Percentiles rank a stretch among this genome's conserved stretches.
phyloP scores from a whole-genome alignment of 139 green algal species.

The Coelastrella sp. region DNA sequence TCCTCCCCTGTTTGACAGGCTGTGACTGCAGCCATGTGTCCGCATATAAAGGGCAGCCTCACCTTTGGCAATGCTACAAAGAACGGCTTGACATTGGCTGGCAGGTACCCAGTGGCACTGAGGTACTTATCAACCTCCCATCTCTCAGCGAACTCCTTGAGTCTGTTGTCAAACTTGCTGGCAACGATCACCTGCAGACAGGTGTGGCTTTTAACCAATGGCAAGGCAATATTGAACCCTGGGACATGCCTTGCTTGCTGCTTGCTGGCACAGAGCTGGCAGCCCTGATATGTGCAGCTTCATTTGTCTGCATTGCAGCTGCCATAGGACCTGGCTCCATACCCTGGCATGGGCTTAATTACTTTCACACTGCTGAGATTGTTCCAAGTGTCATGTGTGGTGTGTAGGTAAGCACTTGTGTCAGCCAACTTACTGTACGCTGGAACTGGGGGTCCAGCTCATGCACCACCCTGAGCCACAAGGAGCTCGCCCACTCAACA shows the following conservation, averaged over 20 bases:
- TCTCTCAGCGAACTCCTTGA: conserved; percentile 93
- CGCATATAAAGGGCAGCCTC: background rate
- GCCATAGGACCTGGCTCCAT: no score
- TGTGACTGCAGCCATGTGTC: background rate
- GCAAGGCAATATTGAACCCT: background rate
- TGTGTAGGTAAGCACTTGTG: background rate
- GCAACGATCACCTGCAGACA: conserved; percentile 84
- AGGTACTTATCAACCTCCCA: conserved; percentile 97
- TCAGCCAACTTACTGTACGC: conserved; percentile 18
- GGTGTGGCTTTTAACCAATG: background rate
- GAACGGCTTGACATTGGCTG: conserved; percentile 86
- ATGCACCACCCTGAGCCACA: conserved; percentile 93
- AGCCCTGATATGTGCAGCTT: no score
- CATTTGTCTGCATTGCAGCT: no score
- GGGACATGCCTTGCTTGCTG: no score
- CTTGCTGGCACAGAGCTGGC: no score
- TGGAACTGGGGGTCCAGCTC: conserved; percentile 93
- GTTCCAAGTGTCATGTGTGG: background rate
- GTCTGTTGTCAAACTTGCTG: conserved; percentile 97
- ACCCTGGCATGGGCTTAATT: no score
- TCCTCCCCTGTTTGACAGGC: no score
- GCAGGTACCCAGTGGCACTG: conserved; percentile 88
- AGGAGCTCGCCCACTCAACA: conserved; percentile 93
- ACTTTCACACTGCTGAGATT: no score
- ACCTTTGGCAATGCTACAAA: conserved; percentile 96